These are phyloP conservation scores for Pseudopediastrum boryanum DNA, from an alignment of 139 green algal species.

Conservation along the genomic window DNA sequence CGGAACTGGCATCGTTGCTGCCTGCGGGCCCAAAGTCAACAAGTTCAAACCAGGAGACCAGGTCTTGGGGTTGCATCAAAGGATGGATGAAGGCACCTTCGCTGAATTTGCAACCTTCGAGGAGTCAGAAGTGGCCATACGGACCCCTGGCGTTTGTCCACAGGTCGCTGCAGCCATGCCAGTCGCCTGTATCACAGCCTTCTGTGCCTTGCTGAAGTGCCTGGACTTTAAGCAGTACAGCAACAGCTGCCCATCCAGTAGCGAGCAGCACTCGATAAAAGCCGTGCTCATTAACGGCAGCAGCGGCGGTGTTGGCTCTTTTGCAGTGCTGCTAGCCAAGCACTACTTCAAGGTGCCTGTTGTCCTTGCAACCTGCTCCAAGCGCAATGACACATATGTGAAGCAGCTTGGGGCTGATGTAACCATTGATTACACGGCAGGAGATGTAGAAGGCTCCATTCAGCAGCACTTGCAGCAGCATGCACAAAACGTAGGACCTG, in stretches of 20 bases:
- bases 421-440: conserved; percentile 1
- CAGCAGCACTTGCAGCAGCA: background rate
- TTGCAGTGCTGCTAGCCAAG: conserved; percentile 24
- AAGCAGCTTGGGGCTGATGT: conserved; percentile 6
- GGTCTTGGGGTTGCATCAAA: conserved; percentile 14
- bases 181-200: conserved; percentile 13
- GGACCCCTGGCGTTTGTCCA: background rate
- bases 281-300: conserved; percentile 7
- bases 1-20: conserved; percentile 5
- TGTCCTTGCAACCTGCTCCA: conserved; percentile 6
- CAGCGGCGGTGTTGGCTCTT: conserved; percentile 18
- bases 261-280: background rate
- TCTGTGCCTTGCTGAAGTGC: conserved; percentile 1
- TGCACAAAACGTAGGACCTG: too few species aligned
- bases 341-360: conserved; percentile 10
- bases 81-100: conserved; percentile 15
- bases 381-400: conserved; percentile 14
- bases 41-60: conserved; percentile 17
- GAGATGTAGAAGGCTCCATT: background rate
- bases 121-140: conserved; percentile 5
- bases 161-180: conserved; percentile 13
- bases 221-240: background rate
- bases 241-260: background rate
- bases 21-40: conserved; percentile 12
- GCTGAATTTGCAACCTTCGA: conserved; percentile 26